Evolutionary conservation across 2,329 filamentous ascomycete species (phyloP), one percentile per base, ranked within the genome.

Genomic region (Emmonsiellopsis sp.): DNA sequence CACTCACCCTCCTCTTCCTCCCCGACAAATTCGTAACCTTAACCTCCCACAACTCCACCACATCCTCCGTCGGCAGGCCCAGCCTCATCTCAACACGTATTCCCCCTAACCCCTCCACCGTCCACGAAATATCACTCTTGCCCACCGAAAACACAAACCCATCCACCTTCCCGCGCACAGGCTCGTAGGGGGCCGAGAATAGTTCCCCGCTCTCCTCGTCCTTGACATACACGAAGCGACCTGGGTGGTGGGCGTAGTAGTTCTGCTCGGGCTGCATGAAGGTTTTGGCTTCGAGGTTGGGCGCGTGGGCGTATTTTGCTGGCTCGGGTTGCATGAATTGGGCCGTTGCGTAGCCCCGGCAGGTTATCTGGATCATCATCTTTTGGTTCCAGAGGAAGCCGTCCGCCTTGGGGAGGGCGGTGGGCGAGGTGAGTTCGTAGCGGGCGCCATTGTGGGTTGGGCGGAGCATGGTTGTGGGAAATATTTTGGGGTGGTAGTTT

Each of bases 321-420:
- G 79, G 79, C 64, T 82, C 79, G 0, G 79, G 79, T 63, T 81
- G 79, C 79, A 82, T 81, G 68, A 79, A 81, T 53, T 81, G 78
- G 2, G 78, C 73, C 2, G 76, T 79, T 31, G 78, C 76, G 60
- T 79, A 80, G n/a, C 79, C 79, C 17, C 79, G 77, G 62, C 78
- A 81, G 53, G 78, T 81, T 46, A 77, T 70, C 62, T 81, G 78
- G 55, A 81, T 78, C 78, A 81, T 81, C 78, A 81, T 81, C 65
- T 72, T 75, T 64, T 79, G 76, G 59, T 82, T 82, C 79, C 79
- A 82, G 9, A 82, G 69, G 61, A 81, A 82, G 51, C 73, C 77
- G 49, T 72, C 75, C 2, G 78, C 77, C 64, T 79, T 77, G 49
- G 78, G 77, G 72, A 82, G 68, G 42, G 76, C 76, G 27, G 77